Percentiles rank a stretch among this genome's conserved stretches.
These are phyloP conservation scores for Chytriomyces sp. DNA, from an alignment of 192 early-diverging fungal species.

Conservation along the genomic window DNA sequence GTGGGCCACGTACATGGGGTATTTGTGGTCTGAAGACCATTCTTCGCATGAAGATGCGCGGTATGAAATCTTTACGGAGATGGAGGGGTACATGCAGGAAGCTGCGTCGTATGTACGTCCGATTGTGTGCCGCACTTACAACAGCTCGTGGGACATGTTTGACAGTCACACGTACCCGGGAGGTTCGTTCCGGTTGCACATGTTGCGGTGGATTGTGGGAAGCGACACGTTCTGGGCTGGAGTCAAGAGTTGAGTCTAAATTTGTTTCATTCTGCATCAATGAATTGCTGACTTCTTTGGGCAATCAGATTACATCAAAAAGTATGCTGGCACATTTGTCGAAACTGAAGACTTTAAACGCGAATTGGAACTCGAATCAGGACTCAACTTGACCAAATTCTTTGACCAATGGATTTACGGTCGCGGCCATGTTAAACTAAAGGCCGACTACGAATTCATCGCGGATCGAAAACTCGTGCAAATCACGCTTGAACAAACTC, in stretches of 20 bases:
- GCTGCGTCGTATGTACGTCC: slow-evolving; percentile 46
- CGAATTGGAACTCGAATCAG: slow-evolving; percentile 78
- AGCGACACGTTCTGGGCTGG: slow-evolving; percentile 57
- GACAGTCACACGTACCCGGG: slow-evolving; percentile 62
- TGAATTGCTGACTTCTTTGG: not conserved
- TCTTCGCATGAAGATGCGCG: slow-evolving; percentile 43
- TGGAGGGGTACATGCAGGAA: slow-evolving; percentile 41
- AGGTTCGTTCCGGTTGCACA: slow-evolving; percentile 57
- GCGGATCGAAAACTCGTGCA: slow-evolving; percentile 87
- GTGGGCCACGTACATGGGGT: slow-evolving; percentile 60
- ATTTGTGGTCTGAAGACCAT: slow-evolving; percentile 45
- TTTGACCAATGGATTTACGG: slow-evolving; percentile 91
- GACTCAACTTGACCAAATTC: slow-evolving; percentile 77
- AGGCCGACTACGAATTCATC: slow-evolving; percentile 77
- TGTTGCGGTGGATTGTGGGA: slow-evolving; percentile 56
- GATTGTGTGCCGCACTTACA: slow-evolving; percentile 56
- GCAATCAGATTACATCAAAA: slow-evolving; percentile 46
- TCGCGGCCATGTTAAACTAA: slow-evolving; percentile 85
- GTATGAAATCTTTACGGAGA: slow-evolving; percentile 39
- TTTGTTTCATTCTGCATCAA: not conserved
- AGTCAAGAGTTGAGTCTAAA: slow-evolving; percentile 43
- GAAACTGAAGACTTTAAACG: slow-evolving; percentile 68
- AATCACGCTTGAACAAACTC: slow-evolving; percentile 64
- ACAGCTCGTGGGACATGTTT: slow-evolving; percentile 58
- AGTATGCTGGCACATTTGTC: slow-evolving; percentile 45